Evolutionary conservation across 495 filamentous ascomycete species (phyloP).

Genomic region (Astrocystis sublimbata): DNA sequence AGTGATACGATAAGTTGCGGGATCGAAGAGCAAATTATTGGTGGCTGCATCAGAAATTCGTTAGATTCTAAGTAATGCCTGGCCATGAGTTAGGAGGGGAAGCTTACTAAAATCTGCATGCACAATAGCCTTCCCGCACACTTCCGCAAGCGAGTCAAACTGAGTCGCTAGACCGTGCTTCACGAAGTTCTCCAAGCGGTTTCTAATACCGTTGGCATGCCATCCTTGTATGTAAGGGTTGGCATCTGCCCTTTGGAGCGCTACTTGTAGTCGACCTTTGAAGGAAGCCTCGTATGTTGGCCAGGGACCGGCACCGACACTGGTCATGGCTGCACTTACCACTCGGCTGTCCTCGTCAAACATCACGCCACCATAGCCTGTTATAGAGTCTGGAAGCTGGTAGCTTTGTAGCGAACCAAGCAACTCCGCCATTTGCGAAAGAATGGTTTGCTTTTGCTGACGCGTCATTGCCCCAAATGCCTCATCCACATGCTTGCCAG

Average conservation of each 20-base stretch:
- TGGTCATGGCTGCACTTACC: conserved; percentile 30
- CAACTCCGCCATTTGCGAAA: conserved; percentile 26
- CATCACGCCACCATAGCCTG: conserved; percentile 25
- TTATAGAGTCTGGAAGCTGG: conserved; percentile 22
- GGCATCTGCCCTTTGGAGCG: conserved; percentile 19
- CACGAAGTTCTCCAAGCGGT: conserved; percentile 24
- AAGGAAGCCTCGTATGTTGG: conserved; percentile 21
- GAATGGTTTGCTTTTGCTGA: conserved; percentile 21
- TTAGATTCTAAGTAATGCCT: conserved; percentile 8
- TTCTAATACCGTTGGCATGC: conserved; percentile 21
- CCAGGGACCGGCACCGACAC: conserved; percentile 22
- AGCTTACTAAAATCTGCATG: conserved; percentile 8
- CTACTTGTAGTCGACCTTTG: conserved; percentile 17
- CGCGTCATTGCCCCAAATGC: conserved; percentile 22
- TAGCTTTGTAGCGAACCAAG: conserved; percentile 25
- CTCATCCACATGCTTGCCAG: conserved; percentile 20
- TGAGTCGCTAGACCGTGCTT: conserved; percentile 16
- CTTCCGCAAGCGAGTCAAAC: not conserved
- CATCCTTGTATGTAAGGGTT: conserved; percentile 28
- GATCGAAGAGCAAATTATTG: conserved; percentile 29
- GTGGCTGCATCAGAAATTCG: conserved; percentile 15
- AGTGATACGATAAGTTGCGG: conserved; percentile 28
- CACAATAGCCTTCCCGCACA: not conserved
- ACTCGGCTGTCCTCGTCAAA: conserved; percentile 24
- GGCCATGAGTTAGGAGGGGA: not conserved